Conservation (phyloP, 495 filamentous ascomycete genomes). For the Podospora pseudopauciseta region DNA sequence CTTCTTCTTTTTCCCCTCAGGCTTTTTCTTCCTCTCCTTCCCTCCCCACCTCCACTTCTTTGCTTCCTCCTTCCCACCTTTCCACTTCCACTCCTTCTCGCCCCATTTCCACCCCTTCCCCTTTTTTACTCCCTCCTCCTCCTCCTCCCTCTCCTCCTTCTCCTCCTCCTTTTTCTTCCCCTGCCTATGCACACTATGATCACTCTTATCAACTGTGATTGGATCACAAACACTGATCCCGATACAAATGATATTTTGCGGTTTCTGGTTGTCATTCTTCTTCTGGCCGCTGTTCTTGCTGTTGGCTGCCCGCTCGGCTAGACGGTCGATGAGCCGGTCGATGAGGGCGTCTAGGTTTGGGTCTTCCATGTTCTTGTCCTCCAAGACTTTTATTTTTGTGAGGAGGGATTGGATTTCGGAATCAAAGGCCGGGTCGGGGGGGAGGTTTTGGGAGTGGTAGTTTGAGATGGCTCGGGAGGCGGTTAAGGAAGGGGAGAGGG, state of each 20-base stretch:
- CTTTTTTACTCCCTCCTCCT: not conserved
- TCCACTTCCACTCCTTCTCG: not conserved
- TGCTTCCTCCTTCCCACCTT: not conserved
- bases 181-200: not conserved
- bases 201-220: not conserved
- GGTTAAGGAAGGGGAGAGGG: not conserved
- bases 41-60: too few species aligned
- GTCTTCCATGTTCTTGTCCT: not conserved
- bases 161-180: not conserved
- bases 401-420: not conserved
- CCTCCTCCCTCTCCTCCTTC: not conserved
- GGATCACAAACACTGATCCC: not conserved
- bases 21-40: too few species aligned
- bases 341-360: not conserved
- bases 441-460: not conserved
- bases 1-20: too few species aligned
- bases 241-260: not conserved
- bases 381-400: not conserved
- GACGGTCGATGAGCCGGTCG: slow-evolving; percentile 6
- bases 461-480: not conserved
- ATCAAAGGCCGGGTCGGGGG: not conserved
- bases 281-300: not conserved
- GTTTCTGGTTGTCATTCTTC: not conserved
- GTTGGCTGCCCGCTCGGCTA: slow-evolving; percentile 1
- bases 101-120: not conserved